phyloP scores from a whole-genome alignment of 306 rosid genomes.

The Quercus glauca region DNA sequence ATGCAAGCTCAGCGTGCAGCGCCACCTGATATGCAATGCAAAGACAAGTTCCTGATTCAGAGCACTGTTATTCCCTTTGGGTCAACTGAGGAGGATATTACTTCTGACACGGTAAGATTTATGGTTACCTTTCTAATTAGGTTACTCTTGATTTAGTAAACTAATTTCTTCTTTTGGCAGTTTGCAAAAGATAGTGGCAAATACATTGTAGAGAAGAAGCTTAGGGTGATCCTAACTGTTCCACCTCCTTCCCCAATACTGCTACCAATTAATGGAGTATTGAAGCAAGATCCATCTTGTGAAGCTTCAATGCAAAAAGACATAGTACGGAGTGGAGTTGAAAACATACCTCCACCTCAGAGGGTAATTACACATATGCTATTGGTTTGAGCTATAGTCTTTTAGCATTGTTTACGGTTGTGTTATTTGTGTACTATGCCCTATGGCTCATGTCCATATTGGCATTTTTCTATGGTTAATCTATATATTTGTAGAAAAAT shows the following conservation, averaged over 20 bases:
- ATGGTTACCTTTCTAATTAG: not conserved
- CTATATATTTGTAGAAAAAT: not conserved
- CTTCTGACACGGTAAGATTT: slow-evolving; percentile 59
- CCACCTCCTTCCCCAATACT: slow-evolving; percentile 66
- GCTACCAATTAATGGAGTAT: slow-evolving; percentile 63
- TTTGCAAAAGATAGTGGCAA: slow-evolving; percentile 67
- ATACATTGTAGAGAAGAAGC: slow-evolving; percentile 75
- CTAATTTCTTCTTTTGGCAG: slow-evolving; percentile 38
- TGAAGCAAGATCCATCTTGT: slow-evolving; percentile 51
- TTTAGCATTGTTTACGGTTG: not conserved
- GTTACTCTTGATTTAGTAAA: slow-evolving; percentile 17
- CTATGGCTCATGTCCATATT: not conserved
- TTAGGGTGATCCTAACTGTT: slow-evolving; percentile 63
- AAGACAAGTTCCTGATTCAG: slow-evolving; percentile 89
- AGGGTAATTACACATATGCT: slow-evolving; percentile 41
- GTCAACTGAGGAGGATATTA: slow-evolving; percentile 64
- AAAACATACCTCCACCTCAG: slow-evolving; percentile 63
- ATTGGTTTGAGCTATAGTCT: not conserved
- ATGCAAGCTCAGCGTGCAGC: slow-evolving; percentile 87
- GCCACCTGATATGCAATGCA: slow-evolving; percentile 77
- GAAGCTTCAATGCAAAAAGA: slow-evolving; percentile 54
- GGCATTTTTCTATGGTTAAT: not conserved
- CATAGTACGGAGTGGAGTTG: slow-evolving; percentile 60
- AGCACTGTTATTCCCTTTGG: slow-evolving; percentile 62
- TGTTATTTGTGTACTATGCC: not conserved